Evolutionary conservation across 2,329 filamentous ascomycete genomes (phyloP), one percentile per base, ranked within the genome.

Genomic region (Annulohypoxylon truncatum): DNA sequence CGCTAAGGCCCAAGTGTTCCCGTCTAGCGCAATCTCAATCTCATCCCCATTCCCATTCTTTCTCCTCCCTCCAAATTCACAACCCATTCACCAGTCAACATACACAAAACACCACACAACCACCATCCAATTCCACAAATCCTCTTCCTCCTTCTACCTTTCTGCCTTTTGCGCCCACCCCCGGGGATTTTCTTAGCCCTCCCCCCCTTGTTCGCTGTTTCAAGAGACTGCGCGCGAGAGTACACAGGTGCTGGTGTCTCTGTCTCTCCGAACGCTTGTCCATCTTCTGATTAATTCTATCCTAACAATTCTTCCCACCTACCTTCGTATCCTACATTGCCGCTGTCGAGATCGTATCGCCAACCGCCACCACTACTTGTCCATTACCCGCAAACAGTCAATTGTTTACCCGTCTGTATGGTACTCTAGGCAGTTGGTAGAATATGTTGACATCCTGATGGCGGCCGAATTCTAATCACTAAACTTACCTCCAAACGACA

Each of bases 401-500:
- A 67, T 63, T 65, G 52, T 71, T 69, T 61, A 64, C 69, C 51
- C 18, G 18, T 62, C 64, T 66, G 52, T 69, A 69, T 66, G 61
- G 55, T 67, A 70, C 48, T 61, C 52, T 46, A 60, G 56, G 61
- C 53, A 64, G 68, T 67, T 57, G 52, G 63, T 62, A 64, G 56
- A 51, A 55, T 64, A 68, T 64, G 68, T 38, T 64, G 29, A 69
- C 62, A 64, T 61, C 63, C 69, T 69, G 60, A 76, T 74, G 74
- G 74, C 73, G 47, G 44, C 62, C 53, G 51, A 67, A 64, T 70
- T 61, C 65, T 76, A 26, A 50, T n/a, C 33, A 73, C 70, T 71
- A 69, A 66, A 50, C 60, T 71, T 18, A 29, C 29, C 57, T 71
- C 9, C 18, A 67, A 61, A 53, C 56, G 56, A 67, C 56, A 64